These are phyloP conservation scores for Ceratocystis variospora DNA, from an alignment of 2,329 filamentous ascomycete genomes.

Conservation along the genomic window DNA sequence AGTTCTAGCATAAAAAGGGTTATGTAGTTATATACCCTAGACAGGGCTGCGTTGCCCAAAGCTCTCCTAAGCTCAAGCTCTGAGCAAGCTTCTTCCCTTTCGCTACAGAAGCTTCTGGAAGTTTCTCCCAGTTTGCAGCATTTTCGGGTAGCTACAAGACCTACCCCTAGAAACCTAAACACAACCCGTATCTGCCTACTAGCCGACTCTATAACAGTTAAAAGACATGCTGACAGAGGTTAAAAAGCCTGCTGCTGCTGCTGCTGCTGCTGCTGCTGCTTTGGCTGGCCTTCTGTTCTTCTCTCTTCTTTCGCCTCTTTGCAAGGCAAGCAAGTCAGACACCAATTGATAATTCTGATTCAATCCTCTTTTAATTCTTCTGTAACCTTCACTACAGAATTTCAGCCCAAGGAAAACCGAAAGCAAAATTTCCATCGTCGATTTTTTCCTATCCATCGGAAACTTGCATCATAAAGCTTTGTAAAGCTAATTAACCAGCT, in stretches of 20 bases:
- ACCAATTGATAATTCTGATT: not conserved
- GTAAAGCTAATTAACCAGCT: not conserved
- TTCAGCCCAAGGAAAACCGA: not conserved
- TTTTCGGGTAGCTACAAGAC: not conserved
- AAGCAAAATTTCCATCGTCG: no score
- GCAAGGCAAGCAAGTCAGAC: not conserved
- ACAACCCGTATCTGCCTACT: no score
- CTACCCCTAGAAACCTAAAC: no score
- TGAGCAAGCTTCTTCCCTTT: no score
- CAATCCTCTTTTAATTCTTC: not conserved
- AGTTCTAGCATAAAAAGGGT: no score
- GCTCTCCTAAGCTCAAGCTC: not conserved
- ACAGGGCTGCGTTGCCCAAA: not conserved
- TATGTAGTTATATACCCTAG: not conserved
- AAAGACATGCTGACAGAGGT: no score
- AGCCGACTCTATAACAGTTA: no score
- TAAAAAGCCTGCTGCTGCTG: no score
- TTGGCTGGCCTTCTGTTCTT: no score
- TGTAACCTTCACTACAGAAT: not conserved
- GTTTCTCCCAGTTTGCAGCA: not conserved
- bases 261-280: no score
- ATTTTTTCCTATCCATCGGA: not conserved
- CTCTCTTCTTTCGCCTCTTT: no score
- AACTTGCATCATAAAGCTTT: not conserved
- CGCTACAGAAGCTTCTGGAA: constrained; percentile 14